Percentiles rank a stretch among this genome's conserved stretches.
phyloP scores from a whole-genome alignment of 208 protist species.

The Wallacemonas rigidus region DNA sequence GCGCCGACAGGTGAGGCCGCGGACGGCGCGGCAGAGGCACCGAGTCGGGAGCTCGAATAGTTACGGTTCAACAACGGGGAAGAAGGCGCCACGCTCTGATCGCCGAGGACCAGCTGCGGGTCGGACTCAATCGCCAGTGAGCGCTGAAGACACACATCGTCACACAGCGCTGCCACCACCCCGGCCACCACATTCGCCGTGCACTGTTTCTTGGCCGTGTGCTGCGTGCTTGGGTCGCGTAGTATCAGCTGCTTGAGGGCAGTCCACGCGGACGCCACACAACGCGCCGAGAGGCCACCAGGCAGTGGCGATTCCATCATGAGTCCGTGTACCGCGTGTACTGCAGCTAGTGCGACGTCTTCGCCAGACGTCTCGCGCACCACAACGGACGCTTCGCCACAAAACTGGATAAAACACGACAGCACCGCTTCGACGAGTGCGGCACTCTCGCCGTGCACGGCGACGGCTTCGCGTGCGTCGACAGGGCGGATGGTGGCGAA shows the following conservation, averaged over 20 bases:
- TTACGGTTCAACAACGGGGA: not conserved
- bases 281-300: not conserved
- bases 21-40: not conserved
- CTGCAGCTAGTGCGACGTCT: constrained; percentile 45
- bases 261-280: constrained; percentile 43
- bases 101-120: not conserved
- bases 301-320: constrained; percentile 42
- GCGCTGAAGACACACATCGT: constrained; percentile 47
- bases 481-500: not conserved
- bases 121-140: constrained; percentile 15
- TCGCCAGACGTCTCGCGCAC: constrained; percentile 49
- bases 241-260: constrained; percentile 48
- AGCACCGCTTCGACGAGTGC: constrained; percentile 29
- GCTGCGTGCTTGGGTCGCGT: constrained; percentile 15
- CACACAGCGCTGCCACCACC: constrained; percentile 50
- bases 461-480: not conserved
- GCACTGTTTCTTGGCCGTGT: constrained; percentile 50
- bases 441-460: constrained; percentile 5
- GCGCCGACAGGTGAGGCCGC: not conserved
- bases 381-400: constrained; percentile 46
- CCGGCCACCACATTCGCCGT: constrained; percentile 48
- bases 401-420: constrained; percentile 46
- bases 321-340: constrained; percentile 59
- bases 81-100: not conserved
- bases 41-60: not conserved